These are phyloP conservation scores for Dentipellis fragilis DNA, from an alignment of 768 basidiomycete genomes.

Conservation along the genomic window DNA sequence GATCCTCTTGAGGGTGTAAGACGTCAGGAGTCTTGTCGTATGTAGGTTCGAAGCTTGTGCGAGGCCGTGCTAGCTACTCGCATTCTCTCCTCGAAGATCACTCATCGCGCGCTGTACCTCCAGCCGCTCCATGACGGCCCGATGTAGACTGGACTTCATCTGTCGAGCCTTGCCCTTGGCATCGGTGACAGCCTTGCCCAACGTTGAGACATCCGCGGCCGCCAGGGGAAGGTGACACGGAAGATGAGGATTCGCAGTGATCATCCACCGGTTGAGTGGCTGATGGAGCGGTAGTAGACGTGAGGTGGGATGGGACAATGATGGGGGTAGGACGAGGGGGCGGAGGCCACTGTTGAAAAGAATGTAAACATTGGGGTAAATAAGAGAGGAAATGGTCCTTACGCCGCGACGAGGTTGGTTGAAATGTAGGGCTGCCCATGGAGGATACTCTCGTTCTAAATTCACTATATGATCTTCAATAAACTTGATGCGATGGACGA, in stretches of 20 bases:
- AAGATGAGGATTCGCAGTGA: too few relatives aligned
- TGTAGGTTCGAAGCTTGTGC: background rate
- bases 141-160: conserved; percentile 48
- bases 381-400: conserved; percentile 21
- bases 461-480: conserved; percentile 70
- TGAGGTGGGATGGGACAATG: conserved; percentile 64
- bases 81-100: conserved; percentile 25
- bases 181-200: conserved; percentile 3
- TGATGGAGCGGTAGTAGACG: conserved; percentile 14
- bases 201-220: conserved; percentile 1
- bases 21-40: too few relatives aligned
- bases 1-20: too few relatives aligned
- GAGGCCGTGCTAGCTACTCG: background rate
- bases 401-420: conserved; percentile 78
- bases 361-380: background rate
- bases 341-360: conserved; percentile 55
- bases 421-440: conserved; percentile 85
- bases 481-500: conserved; percentile 55
- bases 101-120: conserved; percentile 66
- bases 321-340: conserved; percentile 71
- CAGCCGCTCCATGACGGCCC: conserved; percentile 64
- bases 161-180: conserved; percentile 18
- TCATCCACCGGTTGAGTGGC: background rate
- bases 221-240: background rate
- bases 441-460: conserved; percentile 75